Conservation (phyloP, 257 asterid genomes). For the Cynanchum wilfordii region DNA sequence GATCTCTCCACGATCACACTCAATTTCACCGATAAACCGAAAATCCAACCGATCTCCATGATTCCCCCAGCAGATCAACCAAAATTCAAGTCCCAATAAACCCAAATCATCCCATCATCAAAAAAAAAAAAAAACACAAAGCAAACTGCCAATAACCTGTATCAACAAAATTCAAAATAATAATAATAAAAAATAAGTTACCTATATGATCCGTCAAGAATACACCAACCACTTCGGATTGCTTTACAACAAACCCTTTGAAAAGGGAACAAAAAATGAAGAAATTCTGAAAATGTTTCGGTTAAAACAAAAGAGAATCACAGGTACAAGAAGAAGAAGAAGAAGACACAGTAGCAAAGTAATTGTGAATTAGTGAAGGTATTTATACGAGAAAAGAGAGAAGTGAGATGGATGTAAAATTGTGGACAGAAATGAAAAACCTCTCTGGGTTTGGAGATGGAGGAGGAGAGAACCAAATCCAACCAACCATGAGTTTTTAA, state of each 20-base stretch:
- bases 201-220: constrained; percentile 8
- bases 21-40: constrained; percentile 4
- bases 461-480: constrained; percentile 10
- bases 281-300: neutral
- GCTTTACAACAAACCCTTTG: neutral
- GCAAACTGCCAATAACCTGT: neutral
- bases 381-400: constrained; percentile 4
- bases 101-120: constrained; percentile 1
- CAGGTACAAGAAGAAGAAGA: neutral
- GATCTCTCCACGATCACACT: constrained; percentile 23
- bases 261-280: neutral
- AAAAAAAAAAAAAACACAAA: neutral
- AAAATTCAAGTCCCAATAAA: neutral
- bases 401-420: constrained; percentile 1
- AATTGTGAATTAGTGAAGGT: constrained; percentile 5
- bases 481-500: constrained; percentile 29
- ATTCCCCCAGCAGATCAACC: neutral
- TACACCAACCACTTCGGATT: neutral
- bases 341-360: constrained; percentile 8
- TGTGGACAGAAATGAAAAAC: constrained; percentile 19
- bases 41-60: neutral
- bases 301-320: neutral
- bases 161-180: neutral
- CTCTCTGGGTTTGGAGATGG: constrained; percentile 17
- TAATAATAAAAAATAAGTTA: neutral